Evolutionary conservation across 75 land plant genomes (phyloP).

Genomic region (Larix kaempferi): DNA sequence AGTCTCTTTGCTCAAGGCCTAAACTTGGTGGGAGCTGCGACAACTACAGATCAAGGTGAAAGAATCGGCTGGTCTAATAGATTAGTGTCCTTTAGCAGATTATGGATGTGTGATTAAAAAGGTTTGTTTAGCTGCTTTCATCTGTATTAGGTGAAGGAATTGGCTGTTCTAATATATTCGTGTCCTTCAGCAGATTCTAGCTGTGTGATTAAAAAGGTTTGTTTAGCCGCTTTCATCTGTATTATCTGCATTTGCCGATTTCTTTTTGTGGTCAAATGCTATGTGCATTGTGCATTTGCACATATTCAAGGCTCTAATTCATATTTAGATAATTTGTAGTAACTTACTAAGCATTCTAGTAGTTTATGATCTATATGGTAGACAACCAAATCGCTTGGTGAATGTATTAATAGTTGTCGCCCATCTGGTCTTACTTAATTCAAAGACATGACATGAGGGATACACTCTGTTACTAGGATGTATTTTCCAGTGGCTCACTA

Average conservation of each 20-base stretch:
- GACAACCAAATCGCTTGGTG: no score
- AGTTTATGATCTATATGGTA: no score
- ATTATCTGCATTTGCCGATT: neutral
- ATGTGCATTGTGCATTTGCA: neutral
- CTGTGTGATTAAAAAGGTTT: constrained; percentile 82
- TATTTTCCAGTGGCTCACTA: constrained; percentile 68
- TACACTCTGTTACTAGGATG: constrained; percentile 36
- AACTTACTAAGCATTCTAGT: no score
- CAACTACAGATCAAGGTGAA: constrained; percentile 54
- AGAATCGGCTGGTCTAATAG: constrained; percentile 79
- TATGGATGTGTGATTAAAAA: constrained; percentile 74
- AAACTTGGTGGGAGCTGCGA: constrained; percentile 61
- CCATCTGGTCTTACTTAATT: neutral
- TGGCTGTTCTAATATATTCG: constrained; percentile 60
- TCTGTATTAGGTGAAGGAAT: constrained; percentile 44
- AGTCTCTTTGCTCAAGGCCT: constrained; percentile 77
- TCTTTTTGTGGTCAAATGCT: neutral
- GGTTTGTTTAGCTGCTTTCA: constrained; percentile 29
- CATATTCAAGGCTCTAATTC: no score
- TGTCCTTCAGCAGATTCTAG: constrained; percentile 51
- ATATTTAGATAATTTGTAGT: no score
- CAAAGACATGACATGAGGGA: neutral
- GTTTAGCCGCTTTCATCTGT: neutral
- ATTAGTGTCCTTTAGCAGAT: constrained; percentile 44
- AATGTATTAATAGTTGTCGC: no score